Base-by-base conservation (phyloP, 805 yeast species). In the Lipomyces japonicus region DNA sequence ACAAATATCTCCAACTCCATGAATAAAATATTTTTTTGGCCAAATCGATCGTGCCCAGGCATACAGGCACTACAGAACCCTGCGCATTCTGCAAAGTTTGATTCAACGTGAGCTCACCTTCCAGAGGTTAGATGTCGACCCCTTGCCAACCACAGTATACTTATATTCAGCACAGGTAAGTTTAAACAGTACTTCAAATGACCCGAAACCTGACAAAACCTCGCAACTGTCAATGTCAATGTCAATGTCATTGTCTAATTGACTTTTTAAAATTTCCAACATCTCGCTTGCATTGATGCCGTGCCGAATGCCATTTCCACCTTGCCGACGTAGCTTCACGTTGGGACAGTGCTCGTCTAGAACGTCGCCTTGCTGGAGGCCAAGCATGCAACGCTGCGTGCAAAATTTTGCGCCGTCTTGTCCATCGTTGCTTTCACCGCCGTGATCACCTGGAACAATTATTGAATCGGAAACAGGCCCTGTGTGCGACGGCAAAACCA, bases 371-470 rank as follows among this genome's bases (percentile, higher is more conserved):
- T 36, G 39, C 39, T 36, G 39, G 12, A n/a, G n/a, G 2, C 39
- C 24, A 18, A 36, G 39, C 39, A 36, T 22, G 39, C 39, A 36
- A 1, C 39, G 39, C 39, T 36, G 39, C 24, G 39, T 36, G 39
- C 39, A 36, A 36, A 36, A 36, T 9, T 18, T 36, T 36, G 39
- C 23, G 19, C n/a, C 14, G 39, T 36, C 24, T 22, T 36, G 39
- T 36, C 22, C 24, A 2, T 24, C 3, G 1, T 16, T 1, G 1
- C 39, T 24, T 18, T 7, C 4, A 21, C 23, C 24, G 39, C 22
- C 39, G 39, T n/a, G n/a, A n/a, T n/a, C n/a, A n/a, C n/a, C n/a
- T n/a, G n/a, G n/a, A n/a, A n/a, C n/a, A n/a, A n/a, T n/a, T n/a
- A n/a, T n/a, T n/a, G n/a, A n/a, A n/a, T n/a, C n/a, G n/a, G n/a